phyloP scores from a whole-genome alignment of 1,284 basidiomycete species.

The Acaromyces ingoldii region DNA sequence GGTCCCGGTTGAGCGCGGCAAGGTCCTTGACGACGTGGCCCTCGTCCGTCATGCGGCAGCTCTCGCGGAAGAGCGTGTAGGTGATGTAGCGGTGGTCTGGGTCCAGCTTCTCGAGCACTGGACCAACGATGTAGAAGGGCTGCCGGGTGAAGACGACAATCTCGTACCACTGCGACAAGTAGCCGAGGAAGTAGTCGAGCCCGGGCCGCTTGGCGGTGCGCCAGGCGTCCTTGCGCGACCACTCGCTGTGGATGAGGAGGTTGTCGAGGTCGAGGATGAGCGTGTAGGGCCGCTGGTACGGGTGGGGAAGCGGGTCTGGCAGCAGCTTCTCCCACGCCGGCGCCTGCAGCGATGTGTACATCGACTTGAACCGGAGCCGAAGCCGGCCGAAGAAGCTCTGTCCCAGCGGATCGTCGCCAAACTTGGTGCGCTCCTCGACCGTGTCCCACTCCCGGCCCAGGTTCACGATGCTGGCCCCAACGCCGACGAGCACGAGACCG shows the following conservation, averaged over 20 bases:
- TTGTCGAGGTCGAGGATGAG: slow-evolving; percentile 88
- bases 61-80: slow-evolving; percentile 84
- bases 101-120: slow-evolving; percentile 91
- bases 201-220: slow-evolving; percentile 68
- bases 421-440: slow-evolving; percentile 40
- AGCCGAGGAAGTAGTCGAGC: slow-evolving; percentile 93
- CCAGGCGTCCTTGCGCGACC: slow-evolving; percentile 59
- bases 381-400: slow-evolving; percentile 39
- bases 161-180: slow-evolving; percentile 95
- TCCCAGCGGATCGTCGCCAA: slow-evolving; percentile 11
- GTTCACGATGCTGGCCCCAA: slow-evolving; percentile 31
- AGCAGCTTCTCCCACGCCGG: slow-evolving; percentile 87
- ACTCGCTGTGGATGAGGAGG: slow-evolving; percentile 80
- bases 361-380: slow-evolving; percentile 24
- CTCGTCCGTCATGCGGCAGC: slow-evolving; percentile 30
- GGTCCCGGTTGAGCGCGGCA: slow-evolving; percentile 84
- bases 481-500: slow-evolving; percentile 23
- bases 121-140: slow-evolving; percentile 78
- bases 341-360: slow-evolving; percentile 38
- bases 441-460: slow-evolving; percentile 50
- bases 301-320: slow-evolving; percentile 76
- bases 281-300: slow-evolving; percentile 85
- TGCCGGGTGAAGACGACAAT: slow-evolving; percentile 93
- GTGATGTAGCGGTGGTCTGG: slow-evolving; percentile 83
- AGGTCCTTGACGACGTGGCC: slow-evolving; percentile 65